Evolutionary conservation across 176 grass and related monocot genomes (phyloP).

Genomic region (bread wheat (Triticum aestivum)): IWGSC_CS_RefSeq_v2.1 NC_057802.1:105929362-105929861

Average conservation of each 20-base stretch:
- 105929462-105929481: conserved; percentile 9
- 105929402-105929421: neutral
- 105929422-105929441: neutral
- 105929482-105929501: neutral
- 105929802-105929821: conserved; percentile 3
- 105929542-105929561: neutral
- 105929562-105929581: conserved; percentile 20
- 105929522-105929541: neutral
- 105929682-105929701: conserved; percentile 8
- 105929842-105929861: neutral
- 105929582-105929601: neutral
- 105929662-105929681: neutral
- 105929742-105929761: conserved; percentile 25
- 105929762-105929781: conserved; percentile 12
- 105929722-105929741: neutral
- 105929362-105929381: neutral
- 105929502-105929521: neutral
- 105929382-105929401: neutral
- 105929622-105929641: conserved; percentile 12
- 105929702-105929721: conserved; percentile 13
- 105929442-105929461: neutral
- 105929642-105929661: conserved; percentile 18
- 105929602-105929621: conserved; percentile 8
- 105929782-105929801: conserved; percentile 27
- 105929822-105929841: neutral